These are phyloP conservation scores for Aspergillus hancockii DNA, from an alignment of 495 filamentous ascomycete genomes.

Conservation along the genomic window DNA sequence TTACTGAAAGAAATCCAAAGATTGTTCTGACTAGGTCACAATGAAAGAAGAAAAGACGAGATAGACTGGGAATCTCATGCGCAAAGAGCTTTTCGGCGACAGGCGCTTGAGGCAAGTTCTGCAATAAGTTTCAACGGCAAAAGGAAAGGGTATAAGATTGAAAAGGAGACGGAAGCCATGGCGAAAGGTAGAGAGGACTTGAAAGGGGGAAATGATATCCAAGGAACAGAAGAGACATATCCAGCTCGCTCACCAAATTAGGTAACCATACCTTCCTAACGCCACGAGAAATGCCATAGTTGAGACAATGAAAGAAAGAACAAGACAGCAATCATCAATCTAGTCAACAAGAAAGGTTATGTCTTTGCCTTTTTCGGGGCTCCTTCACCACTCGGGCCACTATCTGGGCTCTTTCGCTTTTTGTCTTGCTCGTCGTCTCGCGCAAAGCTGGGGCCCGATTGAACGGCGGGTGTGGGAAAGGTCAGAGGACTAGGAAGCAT, in stretches of 20 bases:
- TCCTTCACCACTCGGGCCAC: slow-evolving; percentile 37
- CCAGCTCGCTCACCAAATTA: slow-evolving; percentile 9
- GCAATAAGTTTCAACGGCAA: slow-evolving; percentile 8
- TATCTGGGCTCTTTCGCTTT: slow-evolving; percentile 57
- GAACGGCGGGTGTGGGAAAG: slow-evolving; percentile 83
- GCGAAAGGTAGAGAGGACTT: slow-evolving; percentile 10
- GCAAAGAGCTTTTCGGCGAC: neutral
- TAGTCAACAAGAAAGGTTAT: slow-evolving; percentile 19
- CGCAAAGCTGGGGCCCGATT: slow-evolving; percentile 68
- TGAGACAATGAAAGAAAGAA: slow-evolving; percentile 11
- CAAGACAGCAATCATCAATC: slow-evolving; percentile 11
- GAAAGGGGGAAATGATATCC: slow-evolving; percentile 8
- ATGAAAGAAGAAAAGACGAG: neutral
- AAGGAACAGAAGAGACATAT: slow-evolving; percentile 10
- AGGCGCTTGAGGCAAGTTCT: neutral
- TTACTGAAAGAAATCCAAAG: slow-evolving; percentile 2
- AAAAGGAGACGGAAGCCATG: slow-evolving; percentile 8
- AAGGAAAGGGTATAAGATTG: slow-evolving; percentile 24
- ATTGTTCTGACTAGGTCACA: neutral
- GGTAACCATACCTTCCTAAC: slow-evolving; percentile 17
- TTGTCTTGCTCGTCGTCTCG: slow-evolving; percentile 56
- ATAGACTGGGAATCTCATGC: neutral
- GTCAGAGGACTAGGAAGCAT: slow-evolving; percentile 89
- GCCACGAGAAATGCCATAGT: slow-evolving; percentile 23
- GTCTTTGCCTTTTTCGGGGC: slow-evolving; percentile 53